phyloP scores from a whole-genome alignment of 768 basidiomycete genomes.

The Tylopilus sp. region DNA sequence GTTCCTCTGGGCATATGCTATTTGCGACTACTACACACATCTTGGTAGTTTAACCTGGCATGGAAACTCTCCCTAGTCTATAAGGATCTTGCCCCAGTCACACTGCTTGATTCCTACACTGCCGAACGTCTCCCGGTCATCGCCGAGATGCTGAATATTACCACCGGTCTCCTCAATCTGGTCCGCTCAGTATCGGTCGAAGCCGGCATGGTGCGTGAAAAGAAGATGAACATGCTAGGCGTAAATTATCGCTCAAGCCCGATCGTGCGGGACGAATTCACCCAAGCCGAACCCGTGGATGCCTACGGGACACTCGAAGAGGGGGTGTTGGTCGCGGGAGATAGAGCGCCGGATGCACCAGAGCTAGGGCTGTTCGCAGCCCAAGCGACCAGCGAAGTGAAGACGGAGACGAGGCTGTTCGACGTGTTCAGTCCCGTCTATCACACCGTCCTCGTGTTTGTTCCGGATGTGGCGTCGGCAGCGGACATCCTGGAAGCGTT shows the following conservation, averaged over 20 bases:
- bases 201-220: neutral
- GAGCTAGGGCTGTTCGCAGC: conserved; percentile 28
- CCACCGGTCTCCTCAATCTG: conserved; percentile 25
- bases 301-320: conserved; percentile 21
- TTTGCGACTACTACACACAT: neutral
- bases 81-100: conserved; percentile 32
- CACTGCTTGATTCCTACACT: conserved; percentile 36
- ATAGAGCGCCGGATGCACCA: conserved; percentile 44
- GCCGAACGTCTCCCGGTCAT: conserved; percentile 44
- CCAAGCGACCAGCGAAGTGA: neutral
- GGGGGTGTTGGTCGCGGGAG: conserved; percentile 36
- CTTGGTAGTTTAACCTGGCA: conserved; percentile 36
- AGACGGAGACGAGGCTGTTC: too few relatives aligned
- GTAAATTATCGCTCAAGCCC: conserved; percentile 36
- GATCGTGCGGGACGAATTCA: conserved; percentile 36
- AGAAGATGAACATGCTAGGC: conserved; percentile 25
- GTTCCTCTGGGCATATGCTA: conserved; percentile 4
- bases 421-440: too few relatives aligned
- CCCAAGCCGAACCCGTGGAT: conserved; percentile 8
- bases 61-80: conserved; percentile 38
- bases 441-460: too few relatives aligned
- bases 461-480: too few relatives aligned
- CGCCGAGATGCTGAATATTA: conserved; percentile 42
- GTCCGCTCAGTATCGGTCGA: neutral
- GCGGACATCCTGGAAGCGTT: too few relatives aligned